phyloP scores from a whole-genome alignment of 139 green algal genomes.

The Coccomyxa sp. region DNA sequence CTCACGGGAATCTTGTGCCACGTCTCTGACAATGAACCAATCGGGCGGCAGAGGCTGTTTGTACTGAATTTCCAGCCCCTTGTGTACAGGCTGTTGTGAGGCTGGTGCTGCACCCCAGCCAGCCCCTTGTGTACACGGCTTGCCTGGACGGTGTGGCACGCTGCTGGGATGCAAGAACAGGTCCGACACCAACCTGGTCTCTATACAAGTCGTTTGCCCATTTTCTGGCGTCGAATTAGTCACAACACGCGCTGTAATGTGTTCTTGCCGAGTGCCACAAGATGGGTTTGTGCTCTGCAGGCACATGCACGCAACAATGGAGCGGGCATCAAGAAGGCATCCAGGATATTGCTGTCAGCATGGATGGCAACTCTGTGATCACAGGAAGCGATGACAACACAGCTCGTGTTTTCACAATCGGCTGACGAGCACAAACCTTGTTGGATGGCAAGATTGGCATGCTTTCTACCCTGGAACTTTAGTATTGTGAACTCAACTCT shows the following conservation, averaged over 20 bases:
- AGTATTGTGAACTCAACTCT: no score
- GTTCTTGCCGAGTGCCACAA: neutral
- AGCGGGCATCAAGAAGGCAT: constrained; percentile 58
- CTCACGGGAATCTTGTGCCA: neutral
- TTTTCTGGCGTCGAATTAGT: neutral
- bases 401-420: constrained; percentile 58
- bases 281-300: neutral
- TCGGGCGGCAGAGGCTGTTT: no score
- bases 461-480: no score
- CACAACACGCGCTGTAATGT: neutral
- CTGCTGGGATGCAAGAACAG: constrained; percentile 74
- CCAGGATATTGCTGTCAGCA: constrained; percentile 60
- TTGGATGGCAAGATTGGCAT: no score
- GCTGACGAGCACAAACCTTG: no score
- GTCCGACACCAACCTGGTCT: neutral
- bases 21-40: no score
- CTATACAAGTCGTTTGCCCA: no score
- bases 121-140: constrained; percentile 68
- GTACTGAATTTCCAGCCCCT: no score
- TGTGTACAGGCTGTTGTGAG: constrained; percentile 3
- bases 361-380: constrained; percentile 62
- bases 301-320: constrained; percentile 35
- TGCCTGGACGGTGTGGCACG: constrained; percentile 75
- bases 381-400: constrained; percentile 67
- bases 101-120: constrained; percentile 48